These are phyloP conservation scores for Lentinula novae-zelandiae DNA, from an alignment of 1,284 basidiomycete genomes.

Conservation along the genomic window DNA sequence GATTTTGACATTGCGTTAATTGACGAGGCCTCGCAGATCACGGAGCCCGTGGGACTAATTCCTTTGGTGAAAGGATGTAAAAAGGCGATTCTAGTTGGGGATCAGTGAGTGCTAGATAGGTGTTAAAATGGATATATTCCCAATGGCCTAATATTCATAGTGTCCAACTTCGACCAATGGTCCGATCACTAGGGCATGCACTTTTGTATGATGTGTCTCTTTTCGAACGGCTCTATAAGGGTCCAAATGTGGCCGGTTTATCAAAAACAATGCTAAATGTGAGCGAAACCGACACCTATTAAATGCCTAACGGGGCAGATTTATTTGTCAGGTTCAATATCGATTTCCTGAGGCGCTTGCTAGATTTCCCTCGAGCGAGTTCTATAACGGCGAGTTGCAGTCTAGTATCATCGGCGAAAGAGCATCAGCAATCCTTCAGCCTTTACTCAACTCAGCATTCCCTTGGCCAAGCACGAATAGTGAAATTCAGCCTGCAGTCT, in stretches of 20 bases:
- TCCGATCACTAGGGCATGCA: constrained; percentile 50
- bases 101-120: constrained; percentile 45
- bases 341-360: constrained; percentile 56
- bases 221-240: constrained; percentile 54
- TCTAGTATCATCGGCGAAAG: constrained; percentile 38
- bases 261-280: constrained; percentile 61
- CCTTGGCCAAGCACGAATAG: constrained; percentile 47
- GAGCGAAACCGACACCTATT: constrained; percentile 12
- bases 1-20: constrained; percentile 61
- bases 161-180: constrained; percentile 62
- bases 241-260: constrained; percentile 29
- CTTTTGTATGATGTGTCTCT: constrained; percentile 57
- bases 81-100: constrained; percentile 58
- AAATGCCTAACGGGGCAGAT: neutral
- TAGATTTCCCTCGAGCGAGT: constrained; percentile 55
- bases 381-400: constrained; percentile 50
- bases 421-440: constrained; percentile 33
- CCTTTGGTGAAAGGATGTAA: constrained; percentile 60
- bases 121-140: neutral
- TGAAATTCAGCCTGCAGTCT: constrained; percentile 45
- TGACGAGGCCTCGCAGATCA: constrained; percentile 66
- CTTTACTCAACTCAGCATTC: constrained; percentile 40
- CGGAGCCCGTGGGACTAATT: constrained; percentile 58
- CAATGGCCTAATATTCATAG: constrained; percentile 26
- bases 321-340: constrained; percentile 49